Conservation (phyloP, 2,329 filamentous ascomycete species). For the Proliferodiscus dingleyae region DNA sequence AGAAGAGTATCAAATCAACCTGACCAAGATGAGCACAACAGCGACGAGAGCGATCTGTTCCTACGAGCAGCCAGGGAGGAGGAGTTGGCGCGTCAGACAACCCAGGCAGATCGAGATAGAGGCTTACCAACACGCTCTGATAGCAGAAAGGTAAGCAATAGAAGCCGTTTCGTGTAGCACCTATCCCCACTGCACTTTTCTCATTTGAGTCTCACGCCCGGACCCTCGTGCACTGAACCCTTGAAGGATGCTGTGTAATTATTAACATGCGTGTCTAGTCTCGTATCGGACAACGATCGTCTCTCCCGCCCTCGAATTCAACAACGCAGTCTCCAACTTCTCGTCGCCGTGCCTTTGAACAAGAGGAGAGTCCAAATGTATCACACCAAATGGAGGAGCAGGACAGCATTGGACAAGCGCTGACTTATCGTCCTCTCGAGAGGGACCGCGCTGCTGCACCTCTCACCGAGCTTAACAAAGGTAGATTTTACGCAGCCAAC, state of each 20-base stretch:
- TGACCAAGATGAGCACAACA: slow-evolving; percentile 26
- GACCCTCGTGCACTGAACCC: slow-evolving; percentile 7
- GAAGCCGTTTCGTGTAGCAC: not conserved
- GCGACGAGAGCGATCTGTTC: slow-evolving; percentile 31
- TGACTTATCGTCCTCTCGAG: slow-evolving; percentile 23
- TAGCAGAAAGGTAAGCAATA: slow-evolving; percentile 23
- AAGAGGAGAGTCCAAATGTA: slow-evolving; percentile 21
- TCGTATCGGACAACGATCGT: slow-evolving; percentile 25
- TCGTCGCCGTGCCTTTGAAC: slow-evolving; percentile 27
- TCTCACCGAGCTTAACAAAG: slow-evolving; percentile 21
- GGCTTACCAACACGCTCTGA: slow-evolving; percentile 16
- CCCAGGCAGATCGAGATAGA: slow-evolving; percentile 8
- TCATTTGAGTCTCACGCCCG: slow-evolving; percentile 6
- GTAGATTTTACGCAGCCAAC: slow-evolving; percentile 19
- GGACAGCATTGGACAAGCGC: slow-evolving; percentile 22
- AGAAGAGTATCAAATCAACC: slow-evolving; percentile 11
- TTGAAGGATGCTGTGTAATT: slow-evolving; percentile 7
- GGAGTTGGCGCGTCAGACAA: slow-evolving; percentile 20
- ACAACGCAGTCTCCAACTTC: slow-evolving; percentile 15
- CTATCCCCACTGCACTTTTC: slow-evolving; percentile 2
- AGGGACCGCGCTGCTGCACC: slow-evolving; percentile 19
- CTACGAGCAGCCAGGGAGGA: slow-evolving; percentile 30
- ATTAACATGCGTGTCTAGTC: slow-evolving; percentile 25
- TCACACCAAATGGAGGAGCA: slow-evolving; percentile 21
- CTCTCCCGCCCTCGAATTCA: slow-evolving; percentile 22